Conservation (phyloP, 2,329 filamentous ascomycete species). For the Neodidymelliopsis sp. region DNA sequence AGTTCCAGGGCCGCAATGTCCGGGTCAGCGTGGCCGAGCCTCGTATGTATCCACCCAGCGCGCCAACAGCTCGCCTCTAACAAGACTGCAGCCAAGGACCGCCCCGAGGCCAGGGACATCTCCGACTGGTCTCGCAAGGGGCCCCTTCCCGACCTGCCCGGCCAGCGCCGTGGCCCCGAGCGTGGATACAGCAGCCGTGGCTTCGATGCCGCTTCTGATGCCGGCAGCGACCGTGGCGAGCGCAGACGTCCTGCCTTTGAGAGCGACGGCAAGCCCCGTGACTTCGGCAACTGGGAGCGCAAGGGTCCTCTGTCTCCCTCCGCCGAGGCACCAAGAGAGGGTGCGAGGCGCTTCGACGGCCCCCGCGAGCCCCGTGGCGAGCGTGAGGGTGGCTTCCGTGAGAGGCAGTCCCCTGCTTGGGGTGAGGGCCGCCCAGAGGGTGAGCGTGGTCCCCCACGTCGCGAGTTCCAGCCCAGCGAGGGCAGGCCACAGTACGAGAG, state of each 20-base stretch:
- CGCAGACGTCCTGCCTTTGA: constrained; percentile 73
- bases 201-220: constrained; percentile 61
- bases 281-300: constrained; percentile 92
- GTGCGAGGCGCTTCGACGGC: constrained; percentile 62
- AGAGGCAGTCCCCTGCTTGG: constrained; percentile 73
- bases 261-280: constrained; percentile 76
- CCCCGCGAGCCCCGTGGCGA: constrained; percentile 50
- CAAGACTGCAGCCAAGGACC: constrained; percentile 76
- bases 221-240: constrained; percentile 69
- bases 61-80: constrained; percentile 17
- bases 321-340: constrained; percentile 60
- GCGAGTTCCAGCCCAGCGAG: constrained; percentile 65
- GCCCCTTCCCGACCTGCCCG: constrained; percentile 77
- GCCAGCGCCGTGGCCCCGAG: constrained; percentile 61
- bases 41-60: constrained; percentile 68
- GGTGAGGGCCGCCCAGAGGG: constrained; percentile 74
- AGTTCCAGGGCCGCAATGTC: constrained; percentile 88
- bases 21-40: constrained; percentile 96
- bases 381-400: constrained; percentile 15
- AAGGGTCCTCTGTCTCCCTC: constrained; percentile 86
- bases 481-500: constrained; percentile 72
- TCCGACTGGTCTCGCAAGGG: constrained; percentile 94
- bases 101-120: constrained; percentile 81
- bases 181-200: constrained; percentile 55
- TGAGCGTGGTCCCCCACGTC: constrained; percentile 79